A percentile compares a stretch with the other conserved stretches of the same genome.
phyloP scores from a whole-genome alignment of 2,329 filamentous ascomycete genomes.

The Aspergillus flavus region DNA sequence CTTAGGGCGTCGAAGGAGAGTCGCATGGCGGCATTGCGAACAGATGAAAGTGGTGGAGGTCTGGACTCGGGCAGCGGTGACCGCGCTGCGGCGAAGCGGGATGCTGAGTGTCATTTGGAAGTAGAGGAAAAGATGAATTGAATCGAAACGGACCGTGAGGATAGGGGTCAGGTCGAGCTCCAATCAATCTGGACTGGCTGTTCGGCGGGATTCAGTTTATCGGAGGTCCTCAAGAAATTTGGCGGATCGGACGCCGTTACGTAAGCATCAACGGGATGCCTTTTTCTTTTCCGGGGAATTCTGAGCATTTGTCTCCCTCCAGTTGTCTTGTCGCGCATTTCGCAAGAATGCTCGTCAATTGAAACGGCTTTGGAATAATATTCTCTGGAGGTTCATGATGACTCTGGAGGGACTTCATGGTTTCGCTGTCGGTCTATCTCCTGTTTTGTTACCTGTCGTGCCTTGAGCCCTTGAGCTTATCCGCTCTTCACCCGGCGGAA shows the following conservation, averaged over 20 bases:
- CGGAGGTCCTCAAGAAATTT: slow-evolving; percentile 30
- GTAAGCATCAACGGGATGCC: slow-evolving; percentile 29
- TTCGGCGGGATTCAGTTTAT: slow-evolving; percentile 19
- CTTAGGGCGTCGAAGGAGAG: slow-evolving; percentile 82
- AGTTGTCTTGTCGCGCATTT: not conserved
- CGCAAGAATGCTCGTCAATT: not conserved
- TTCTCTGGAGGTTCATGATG: slow-evolving; percentile 23
- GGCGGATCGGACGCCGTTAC: slow-evolving; percentile 29
- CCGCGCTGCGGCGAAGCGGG: slow-evolving; percentile 39
- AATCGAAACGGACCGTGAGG: not conserved
- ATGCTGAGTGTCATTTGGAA: slow-evolving; percentile 38
- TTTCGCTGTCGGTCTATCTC: slow-evolving; percentile 7
- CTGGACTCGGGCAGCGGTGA: slow-evolving; percentile 25
- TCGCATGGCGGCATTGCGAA: slow-evolving; percentile 75
- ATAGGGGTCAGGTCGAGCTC: slow-evolving; percentile 7
- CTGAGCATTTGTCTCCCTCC: not conserved
- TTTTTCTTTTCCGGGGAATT: slow-evolving; percentile 2
- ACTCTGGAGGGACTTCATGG: slow-evolving; percentile 14
- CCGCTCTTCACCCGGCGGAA: slow-evolving; percentile 24
- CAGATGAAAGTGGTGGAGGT: slow-evolving; percentile 46
- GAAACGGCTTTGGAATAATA: not conserved
- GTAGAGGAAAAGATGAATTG: not conserved
- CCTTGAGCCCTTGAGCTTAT: slow-evolving; percentile 18
- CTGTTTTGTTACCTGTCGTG: slow-evolving; percentile 11
- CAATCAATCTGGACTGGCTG: slow-evolving; percentile 14